Conservation (phyloP, 257 asterid species). For the Solanum pinnatisectum region DNA sequence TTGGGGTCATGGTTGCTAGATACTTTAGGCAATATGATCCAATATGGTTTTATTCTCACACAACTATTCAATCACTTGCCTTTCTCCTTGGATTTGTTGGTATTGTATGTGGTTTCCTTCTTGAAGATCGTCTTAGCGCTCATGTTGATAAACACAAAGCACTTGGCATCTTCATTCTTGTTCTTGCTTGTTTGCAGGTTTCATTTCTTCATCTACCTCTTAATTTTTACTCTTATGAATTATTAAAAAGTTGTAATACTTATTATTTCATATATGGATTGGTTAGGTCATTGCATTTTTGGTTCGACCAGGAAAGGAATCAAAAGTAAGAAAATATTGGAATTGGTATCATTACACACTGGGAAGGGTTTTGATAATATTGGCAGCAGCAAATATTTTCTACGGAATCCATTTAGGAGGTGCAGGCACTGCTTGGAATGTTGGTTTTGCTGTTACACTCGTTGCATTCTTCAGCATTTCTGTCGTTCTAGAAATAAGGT, state of each 20-base stretch:
- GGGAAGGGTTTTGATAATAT: constrained; percentile 51
- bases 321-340: constrained; percentile 75
- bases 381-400: constrained; percentile 63
- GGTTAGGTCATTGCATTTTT: constrained; percentile 60
- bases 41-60: constrained; percentile 72
- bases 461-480: constrained; percentile 27
- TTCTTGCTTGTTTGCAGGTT: constrained; percentile 83
- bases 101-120: constrained; percentile 49
- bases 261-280: not conserved
- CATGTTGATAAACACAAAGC: constrained; percentile 55
- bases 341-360: constrained; percentile 69
- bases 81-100: constrained; percentile 62
- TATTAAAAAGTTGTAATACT: not conserved
- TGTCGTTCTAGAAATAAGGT: constrained; percentile 46
- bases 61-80: constrained; percentile 40
- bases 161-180: constrained; percentile 56
- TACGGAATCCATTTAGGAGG: constrained; percentile 62
- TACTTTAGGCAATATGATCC: constrained; percentile 72
- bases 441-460: constrained; percentile 56
- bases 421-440: constrained; percentile 66
- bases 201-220: constrained; percentile 15
- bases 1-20: constrained; percentile 74
- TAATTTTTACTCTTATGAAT: not conserved
- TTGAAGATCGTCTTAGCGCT: constrained; percentile 37
- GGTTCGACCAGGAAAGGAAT: constrained; percentile 57